Conservation (phyloP, 2,329 filamentous ascomycete genomes). For the Aspergillus sp. region DNA sequence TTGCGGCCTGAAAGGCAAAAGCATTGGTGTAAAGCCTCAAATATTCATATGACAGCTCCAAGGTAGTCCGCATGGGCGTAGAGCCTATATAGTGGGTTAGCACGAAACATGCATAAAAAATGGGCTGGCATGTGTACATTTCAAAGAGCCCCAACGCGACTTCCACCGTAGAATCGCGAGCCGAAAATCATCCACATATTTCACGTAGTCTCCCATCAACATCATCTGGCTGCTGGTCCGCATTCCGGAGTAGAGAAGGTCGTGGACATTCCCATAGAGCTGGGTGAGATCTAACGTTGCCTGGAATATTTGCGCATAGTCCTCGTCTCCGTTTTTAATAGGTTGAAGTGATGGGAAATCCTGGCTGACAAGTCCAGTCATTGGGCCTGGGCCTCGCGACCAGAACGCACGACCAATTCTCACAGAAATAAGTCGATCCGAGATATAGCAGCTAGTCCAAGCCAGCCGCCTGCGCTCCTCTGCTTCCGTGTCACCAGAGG, state of each 20-base stretch:
- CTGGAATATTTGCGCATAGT: constrained; percentile 68
- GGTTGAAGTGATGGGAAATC: constrained; percentile 68
- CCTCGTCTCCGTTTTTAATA: constrained; percentile 59
- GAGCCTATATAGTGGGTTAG: constrained; percentile 49
- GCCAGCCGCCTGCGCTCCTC: constrained; percentile 65
- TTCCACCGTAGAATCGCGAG: constrained; percentile 70
- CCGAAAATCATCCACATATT: constrained; percentile 73
- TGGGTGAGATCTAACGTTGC: constrained; percentile 70
- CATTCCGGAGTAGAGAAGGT: constrained; percentile 70
- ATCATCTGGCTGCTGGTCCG: constrained; percentile 69
- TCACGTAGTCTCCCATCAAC: constrained; percentile 69
- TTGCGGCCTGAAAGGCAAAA: constrained; percentile 72
- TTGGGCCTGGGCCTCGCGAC: constrained; percentile 68
- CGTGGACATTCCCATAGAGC: constrained; percentile 71
- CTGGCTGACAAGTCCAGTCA: constrained; percentile 63
- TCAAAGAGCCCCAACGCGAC: constrained; percentile 65
- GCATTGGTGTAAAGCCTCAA: constrained; percentile 72
- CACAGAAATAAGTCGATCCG: constrained; percentile 68
- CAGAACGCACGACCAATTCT: constrained; percentile 72
- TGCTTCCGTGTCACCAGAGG: constrained; percentile 58
- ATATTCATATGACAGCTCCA: constrained; percentile 72
- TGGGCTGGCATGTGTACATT: constrained; percentile 49
- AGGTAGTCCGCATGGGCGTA: constrained; percentile 63
- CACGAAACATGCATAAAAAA: background rate
- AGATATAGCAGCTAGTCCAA: constrained; percentile 69